Evolutionary conservation across 306 rosid genomes (phyloP), one percentile per base, ranked within the genome.

Genomic region (Clitoria ternatea): DNA sequence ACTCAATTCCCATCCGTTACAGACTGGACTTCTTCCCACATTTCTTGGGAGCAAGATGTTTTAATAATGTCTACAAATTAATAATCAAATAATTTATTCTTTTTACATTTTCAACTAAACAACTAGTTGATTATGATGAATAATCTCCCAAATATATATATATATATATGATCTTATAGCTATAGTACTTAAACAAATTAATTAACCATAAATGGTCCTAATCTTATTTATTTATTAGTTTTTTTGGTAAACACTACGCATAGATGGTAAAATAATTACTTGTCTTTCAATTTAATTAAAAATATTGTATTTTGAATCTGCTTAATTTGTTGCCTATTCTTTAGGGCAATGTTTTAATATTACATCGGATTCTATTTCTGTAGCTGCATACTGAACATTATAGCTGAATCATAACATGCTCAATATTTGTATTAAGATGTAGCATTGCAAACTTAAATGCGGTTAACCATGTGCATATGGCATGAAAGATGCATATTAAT

Each of bases 401-500:
- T 74, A 40, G 63, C 22, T 50, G 55, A 37, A 12, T 10, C 27
- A 35, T 59, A 30, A 39, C 19, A 49, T 9, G 36, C 37, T 26
- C 52, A 26, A 73, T 13, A 56, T 23, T 24, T 49, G 15, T 62
- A 24, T 61, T 17, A 0, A 17, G 1, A 36, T 4, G 29, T 19
- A 13, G 4, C 20, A 24, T 24, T 26, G 3, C 24, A 50, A 50
- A 40, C 32, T n/a, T n/a, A n/a, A 24, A 8, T 64, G 35, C 45
- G 45, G 9, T 59, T 45, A 57, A 36, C 54, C 79, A 75, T 75
- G 80, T 66, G 80, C 67, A 32, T 33, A 6, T 66, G 67, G 11
- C 40, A 3, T 24, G 20, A n/a, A 62, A 23, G 69, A 66, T 35
- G 24, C 30, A 43, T 49, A 67, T 57, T 32, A 57, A 57, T 53